These are phyloP conservation scores for Chondrus crispus DNA, from an alignment of 23 red algal species.

Conservation along the genomic window DNA sequence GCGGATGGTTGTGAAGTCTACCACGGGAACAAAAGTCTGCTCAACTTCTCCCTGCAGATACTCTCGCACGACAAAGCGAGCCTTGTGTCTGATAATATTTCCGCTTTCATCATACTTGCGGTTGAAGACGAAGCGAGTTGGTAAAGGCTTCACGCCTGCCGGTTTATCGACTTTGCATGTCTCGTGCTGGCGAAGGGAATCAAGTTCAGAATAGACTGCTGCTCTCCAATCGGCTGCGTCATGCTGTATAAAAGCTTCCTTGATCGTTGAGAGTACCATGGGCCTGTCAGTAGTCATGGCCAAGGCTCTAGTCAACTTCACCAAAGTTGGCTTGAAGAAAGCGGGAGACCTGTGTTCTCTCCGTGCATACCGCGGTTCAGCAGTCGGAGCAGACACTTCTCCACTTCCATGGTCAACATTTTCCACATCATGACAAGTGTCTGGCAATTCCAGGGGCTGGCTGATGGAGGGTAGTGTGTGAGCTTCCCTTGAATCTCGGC, in stretches of 20 bases:
- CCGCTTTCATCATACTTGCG: background rate
- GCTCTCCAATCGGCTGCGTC: background rate
- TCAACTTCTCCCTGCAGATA: slow-evolving; percentile 28
- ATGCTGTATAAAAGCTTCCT: background rate
- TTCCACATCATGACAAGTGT: no score
- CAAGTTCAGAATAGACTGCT: background rate
- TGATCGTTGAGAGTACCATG: no score
- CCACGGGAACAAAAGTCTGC: slow-evolving; percentile 6
- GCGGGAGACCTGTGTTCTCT: no score
- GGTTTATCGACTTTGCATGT: background rate
- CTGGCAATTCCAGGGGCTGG: no score
- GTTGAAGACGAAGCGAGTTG: background rate
- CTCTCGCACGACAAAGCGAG: slow-evolving; percentile 7
- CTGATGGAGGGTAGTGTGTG: no score
- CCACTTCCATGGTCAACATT: no score
- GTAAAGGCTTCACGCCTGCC: background rate
- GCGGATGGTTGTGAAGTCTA: background rate
- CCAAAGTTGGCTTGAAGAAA: no score
- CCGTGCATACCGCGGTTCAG: no score
- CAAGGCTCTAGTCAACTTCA: no score
- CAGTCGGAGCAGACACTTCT: no score
- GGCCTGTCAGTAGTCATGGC: no score
- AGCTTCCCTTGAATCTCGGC: no score
- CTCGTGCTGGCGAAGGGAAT: background rate
- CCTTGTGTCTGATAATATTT: background rate